Evolutionary conservation across 495 filamentous ascomycete genomes (phyloP).

Genomic region (Penicillium verhagenii): DNA sequence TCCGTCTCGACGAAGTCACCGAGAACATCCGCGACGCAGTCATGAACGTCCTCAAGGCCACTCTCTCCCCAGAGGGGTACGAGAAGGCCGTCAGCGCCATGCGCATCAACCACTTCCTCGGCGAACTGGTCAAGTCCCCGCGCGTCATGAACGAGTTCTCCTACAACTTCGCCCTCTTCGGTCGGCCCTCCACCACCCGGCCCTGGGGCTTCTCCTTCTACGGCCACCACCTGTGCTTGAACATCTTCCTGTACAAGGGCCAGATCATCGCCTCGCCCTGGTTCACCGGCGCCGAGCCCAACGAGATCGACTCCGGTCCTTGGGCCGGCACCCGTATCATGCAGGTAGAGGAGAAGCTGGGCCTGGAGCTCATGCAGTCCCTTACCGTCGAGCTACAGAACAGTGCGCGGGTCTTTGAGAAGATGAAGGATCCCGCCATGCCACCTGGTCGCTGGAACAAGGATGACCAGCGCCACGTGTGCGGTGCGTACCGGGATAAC

Average conservation of each 20-base stretch:
- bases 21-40: conserved; percentile 42
- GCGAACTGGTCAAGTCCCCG: conserved; percentile 59
- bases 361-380: conserved; percentile 66
- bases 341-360: conserved; percentile 60
- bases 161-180: conserved; percentile 72
- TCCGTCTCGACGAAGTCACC: conserved; percentile 62
- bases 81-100: conserved; percentile 66
- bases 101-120: conserved; percentile 78
- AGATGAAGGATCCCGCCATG: conserved; percentile 61
- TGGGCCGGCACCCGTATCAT: conserved; percentile 61
- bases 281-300: conserved; percentile 78
- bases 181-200: conserved; percentile 42
- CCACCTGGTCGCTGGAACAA: conserved; percentile 69
- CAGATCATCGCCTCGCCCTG: conserved; percentile 66
- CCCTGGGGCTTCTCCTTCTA: conserved; percentile 76
- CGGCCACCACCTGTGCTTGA: conserved; percentile 73
- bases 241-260: conserved; percentile 58
- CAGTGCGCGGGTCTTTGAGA: conserved; percentile 54
- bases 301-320: conserved; percentile 64
- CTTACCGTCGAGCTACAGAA: conserved; percentile 46
- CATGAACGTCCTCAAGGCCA: conserved; percentile 52
- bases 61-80: conserved; percentile 68
- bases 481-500: conserved; percentile 75
- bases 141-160: conserved; percentile 68
- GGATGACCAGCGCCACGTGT: conserved; percentile 70